These are phyloP conservation scores for Asterophora parasitica DNA, from an alignment of 768 basidiomycete species.

Conservation along the genomic window DNA sequence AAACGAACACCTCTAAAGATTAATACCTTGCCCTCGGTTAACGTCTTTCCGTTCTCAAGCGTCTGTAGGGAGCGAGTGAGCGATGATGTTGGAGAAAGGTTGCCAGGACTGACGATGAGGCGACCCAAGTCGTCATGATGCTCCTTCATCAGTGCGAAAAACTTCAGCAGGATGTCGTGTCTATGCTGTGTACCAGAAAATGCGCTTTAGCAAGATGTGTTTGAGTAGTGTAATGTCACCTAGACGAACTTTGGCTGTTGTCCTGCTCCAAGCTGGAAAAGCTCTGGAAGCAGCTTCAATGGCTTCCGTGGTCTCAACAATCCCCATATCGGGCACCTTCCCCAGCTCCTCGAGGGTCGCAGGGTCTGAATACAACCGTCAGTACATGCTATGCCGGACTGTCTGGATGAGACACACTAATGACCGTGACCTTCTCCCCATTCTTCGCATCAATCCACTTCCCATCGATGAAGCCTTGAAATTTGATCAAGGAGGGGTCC, in stretches of 20 bases:
- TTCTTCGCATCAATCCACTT: conserved; percentile 82
- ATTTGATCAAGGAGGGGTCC: conserved; percentile 70
- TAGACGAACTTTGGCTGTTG: conserved; percentile 71
- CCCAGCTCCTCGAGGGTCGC: conserved; percentile 82
- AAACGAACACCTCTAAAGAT: background rate
- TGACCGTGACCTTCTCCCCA: conserved; percentile 68
- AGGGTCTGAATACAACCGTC: conserved; percentile 57
- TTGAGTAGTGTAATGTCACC: background rate
- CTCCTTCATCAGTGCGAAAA: conserved; percentile 74
- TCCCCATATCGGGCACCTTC: conserved; percentile 83
- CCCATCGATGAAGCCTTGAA: conserved; percentile 77
- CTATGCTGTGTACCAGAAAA: conserved; percentile 48
- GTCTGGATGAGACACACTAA: conserved; percentile 48
- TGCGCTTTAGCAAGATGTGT: background rate
- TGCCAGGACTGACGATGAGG: conserved; percentile 60
- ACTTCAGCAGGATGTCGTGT: conserved; percentile 78
- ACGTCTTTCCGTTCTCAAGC: conserved; percentile 92
- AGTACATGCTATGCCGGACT: background rate
- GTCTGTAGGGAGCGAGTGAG: conserved; percentile 45
- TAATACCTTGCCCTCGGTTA: conserved; percentile 80
- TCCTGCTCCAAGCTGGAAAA: conserved; percentile 82
- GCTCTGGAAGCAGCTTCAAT: conserved; percentile 78
- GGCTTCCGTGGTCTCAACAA: conserved; percentile 78
- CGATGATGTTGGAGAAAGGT: conserved; percentile 22
- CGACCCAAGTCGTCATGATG: conserved; percentile 83